Conservation (phyloP, 352 stramenopile genomes). For the Saprolegnia diclina region DNA sequence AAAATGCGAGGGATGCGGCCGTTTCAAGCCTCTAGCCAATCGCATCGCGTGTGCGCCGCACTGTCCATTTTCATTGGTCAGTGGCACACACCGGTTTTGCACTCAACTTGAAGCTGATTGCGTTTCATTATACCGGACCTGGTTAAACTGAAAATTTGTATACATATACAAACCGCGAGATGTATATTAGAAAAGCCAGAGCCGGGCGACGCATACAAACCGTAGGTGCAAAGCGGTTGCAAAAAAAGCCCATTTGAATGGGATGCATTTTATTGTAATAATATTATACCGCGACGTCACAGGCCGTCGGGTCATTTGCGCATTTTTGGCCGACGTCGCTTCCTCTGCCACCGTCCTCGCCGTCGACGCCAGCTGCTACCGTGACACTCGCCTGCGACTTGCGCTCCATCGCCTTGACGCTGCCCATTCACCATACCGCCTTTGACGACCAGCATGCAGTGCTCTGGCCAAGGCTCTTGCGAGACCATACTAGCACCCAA, state of each 20-base stretch:
- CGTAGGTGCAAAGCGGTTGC: background rate
- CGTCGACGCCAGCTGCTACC: background rate
- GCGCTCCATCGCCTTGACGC: no score
- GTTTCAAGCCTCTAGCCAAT: background rate
- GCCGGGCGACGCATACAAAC: no score
- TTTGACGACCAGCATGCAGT: background rate
- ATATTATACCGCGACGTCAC: background rate
- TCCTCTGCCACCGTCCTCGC: background rate
- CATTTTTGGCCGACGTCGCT: background rate
- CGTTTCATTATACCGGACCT: background rate
- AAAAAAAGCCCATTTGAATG: background rate
- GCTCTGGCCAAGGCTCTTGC: conserved; percentile 8
- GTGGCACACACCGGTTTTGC: background rate
- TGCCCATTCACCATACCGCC: background rate
- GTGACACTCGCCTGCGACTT: no score
- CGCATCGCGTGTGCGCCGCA: background rate
- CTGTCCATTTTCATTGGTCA: conserved; percentile 1
- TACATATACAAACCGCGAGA: background rate
- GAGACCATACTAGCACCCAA: background rate
- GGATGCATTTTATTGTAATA: background rate
- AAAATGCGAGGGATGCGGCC: background rate
- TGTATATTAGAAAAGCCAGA: no score
- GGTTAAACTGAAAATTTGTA: background rate
- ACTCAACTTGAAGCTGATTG: background rate
- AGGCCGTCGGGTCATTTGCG: background rate